These are phyloP conservation scores for Cymodocea nodosa DNA, from an alignment of 116 monocot genomes.

Conservation along the genomic window DNA sequence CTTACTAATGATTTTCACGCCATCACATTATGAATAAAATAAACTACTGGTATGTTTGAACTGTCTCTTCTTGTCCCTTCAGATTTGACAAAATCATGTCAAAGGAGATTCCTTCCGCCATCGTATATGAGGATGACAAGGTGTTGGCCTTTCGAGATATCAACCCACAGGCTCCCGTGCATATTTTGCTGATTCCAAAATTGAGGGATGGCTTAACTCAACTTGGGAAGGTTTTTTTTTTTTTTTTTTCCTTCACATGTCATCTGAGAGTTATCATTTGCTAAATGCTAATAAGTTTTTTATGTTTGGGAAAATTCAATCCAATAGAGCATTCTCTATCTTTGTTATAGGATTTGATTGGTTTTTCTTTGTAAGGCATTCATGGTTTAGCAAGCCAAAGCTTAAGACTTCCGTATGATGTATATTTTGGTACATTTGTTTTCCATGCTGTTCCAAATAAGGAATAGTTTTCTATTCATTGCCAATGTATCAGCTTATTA, in stretches of 20 bases:
- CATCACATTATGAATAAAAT: neutral
- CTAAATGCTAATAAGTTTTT: too few relatives aligned
- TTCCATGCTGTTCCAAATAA: too few relatives aligned
- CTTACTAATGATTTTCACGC: neutral
- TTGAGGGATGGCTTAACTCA: slow-evolving; percentile 66
- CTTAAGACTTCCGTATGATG: too few relatives aligned
- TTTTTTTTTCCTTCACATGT: neutral
- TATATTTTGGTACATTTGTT: too few relatives aligned
- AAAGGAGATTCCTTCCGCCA: slow-evolving; percentile 75
- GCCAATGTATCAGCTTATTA: too few relatives aligned
- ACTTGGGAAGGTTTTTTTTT: slow-evolving; percentile 78
- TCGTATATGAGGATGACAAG: slow-evolving; percentile 89
- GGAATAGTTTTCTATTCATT: too few relatives aligned
- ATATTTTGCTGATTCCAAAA: slow-evolving; percentile 85
- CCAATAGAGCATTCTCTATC: too few relatives aligned
- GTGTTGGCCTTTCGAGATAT: slow-evolving; percentile 85
- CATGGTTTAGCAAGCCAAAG: too few relatives aligned
- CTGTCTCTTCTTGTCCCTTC: slow-evolving; percentile 6
- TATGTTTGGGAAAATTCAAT: too few relatives aligned
- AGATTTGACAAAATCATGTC: slow-evolving; percentile 93
- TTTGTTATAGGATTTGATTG: too few relatives aligned
- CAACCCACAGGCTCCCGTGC: slow-evolving; percentile 86
- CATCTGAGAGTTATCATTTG: too few relatives aligned
- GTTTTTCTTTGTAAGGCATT: too few relatives aligned
- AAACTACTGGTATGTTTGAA: neutral